Base-by-base conservation (phyloP, 331 rosid species). In the Pyrus hybrid region DNA sequence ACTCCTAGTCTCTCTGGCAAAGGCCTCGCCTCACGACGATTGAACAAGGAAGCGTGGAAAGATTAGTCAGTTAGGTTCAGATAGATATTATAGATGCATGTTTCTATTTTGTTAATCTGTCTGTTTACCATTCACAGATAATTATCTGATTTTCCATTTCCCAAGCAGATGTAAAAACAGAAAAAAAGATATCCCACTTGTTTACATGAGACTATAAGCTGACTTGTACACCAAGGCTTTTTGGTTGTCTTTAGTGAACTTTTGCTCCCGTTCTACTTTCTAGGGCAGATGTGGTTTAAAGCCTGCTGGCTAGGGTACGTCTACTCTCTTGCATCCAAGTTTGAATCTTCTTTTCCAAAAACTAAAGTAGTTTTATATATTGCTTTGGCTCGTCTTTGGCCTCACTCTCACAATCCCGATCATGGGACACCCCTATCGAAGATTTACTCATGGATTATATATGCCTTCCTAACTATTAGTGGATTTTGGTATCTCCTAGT, bases 1-100 rank as follows among this genome's bases (percentile, higher is more conserved):
- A 84, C 87, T 49, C 87, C 87, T 20, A 81, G 79, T 67, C 72
- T 76, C 66, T 81, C 90, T 17, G 74, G 86, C 21, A 81, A 73
- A 65, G 84, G 90, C 58, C 79, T 86, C 12, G 87, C 90, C 54
- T 51, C 88, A 7, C 79, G 87, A 13, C 78, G 90, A 58, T 68
- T 81, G 75, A 79, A 67, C 85, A 86, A 86, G 78, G 90, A 83
- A 23, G 80, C 74, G 20, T 76, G 90, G 84, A 86, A 79, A 73
- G 86, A 79, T 80, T 86, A 83, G 80, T 79, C 57, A 18, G 11
- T 18, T 63, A n/a, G 14, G 23, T 80, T 26, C 21, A 1, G 53
- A 67, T 18, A 17, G 60, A 37, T 71, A 45, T 57, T 37, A 21
- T 65, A 37, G 57, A 57, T 62, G 22, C 11, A 61, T 33, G 49